Conservation (phyloP, 2,329 filamentous ascomycete species). For the Fusarium sp. region DNA sequence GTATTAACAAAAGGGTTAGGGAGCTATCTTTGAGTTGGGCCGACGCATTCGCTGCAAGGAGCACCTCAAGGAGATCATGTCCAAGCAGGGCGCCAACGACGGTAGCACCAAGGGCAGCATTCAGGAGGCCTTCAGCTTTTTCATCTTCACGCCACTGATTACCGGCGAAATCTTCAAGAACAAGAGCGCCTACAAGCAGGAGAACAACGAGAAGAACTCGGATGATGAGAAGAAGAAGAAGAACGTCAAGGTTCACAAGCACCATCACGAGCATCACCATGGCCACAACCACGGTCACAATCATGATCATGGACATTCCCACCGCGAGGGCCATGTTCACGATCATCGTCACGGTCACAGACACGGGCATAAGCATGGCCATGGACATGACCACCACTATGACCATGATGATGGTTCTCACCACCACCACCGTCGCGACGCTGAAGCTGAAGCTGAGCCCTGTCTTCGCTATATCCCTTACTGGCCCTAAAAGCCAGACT, state of each 20-base stretch:
- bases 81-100: conserved; percentile 47
- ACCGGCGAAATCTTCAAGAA: conserved; percentile 47
- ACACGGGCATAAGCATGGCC: conserved; percentile 6
- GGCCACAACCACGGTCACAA: neutral
- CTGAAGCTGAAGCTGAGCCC: too few species aligned
- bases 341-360: conserved; percentile 5
- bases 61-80: conserved; percentile 42
- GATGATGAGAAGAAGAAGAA: conserved; percentile 8
- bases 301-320: neutral
- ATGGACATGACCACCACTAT: conserved; percentile 7
- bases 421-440: too few species aligned
- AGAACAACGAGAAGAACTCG: conserved; percentile 4
- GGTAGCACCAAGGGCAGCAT: conserved; percentile 45
- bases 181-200: conserved; percentile 12
- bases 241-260: conserved; percentile 5
- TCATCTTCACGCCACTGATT: conserved; percentile 45
- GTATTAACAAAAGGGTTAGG: conserved; percentile 25
- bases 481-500: too few species aligned
- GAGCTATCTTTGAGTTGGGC: conserved; percentile 44
- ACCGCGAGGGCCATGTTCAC: neutral
- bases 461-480: too few species aligned
- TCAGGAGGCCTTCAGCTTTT: conserved; percentile 43
- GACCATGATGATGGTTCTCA: neutral
- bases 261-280: conserved; percentile 20
- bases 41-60: conserved; percentile 46